Evolutionary conservation across 2,329 filamentous ascomycete genomes (phyloP).

Genomic region (Trichoderma sp.): DNA sequence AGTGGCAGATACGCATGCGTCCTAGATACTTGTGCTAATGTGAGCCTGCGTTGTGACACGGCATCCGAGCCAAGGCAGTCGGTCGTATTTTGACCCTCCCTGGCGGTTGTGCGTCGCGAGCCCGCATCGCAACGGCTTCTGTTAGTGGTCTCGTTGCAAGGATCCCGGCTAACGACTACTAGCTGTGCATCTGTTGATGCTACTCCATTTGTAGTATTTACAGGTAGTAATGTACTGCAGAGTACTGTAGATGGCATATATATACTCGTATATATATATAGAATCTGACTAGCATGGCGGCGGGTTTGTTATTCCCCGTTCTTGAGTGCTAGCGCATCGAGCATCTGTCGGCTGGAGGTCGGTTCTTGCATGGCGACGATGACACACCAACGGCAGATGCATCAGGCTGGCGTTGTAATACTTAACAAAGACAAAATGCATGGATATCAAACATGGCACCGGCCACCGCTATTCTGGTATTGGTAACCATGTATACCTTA

Average conservation of each 20-base stretch:
- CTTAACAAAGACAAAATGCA: neutral
- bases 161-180: neutral
- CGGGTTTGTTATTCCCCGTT: neutral
- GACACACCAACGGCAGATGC: conserved; percentile 11
- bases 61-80: neutral
- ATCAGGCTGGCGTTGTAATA: neutral
- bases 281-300: neutral
- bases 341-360: neutral
- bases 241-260: neutral
- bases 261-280: neutral
- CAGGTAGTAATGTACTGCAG: neutral
- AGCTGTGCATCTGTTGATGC: neutral
- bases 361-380: neutral
- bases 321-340: neutral
- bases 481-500: neutral
- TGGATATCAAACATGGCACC: neutral
- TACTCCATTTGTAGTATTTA: neutral
- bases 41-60: neutral
- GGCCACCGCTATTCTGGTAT: conserved; percentile 12
- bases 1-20: conserved; percentile 6
- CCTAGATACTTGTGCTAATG: neutral
- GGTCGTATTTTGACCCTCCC: neutral
- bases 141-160: neutral
- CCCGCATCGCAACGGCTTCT: neutral
- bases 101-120: neutral